phyloP scores from a whole-genome alignment of 164 flowering plant genomes.

The Cinnamomum micranthum region DNA sequence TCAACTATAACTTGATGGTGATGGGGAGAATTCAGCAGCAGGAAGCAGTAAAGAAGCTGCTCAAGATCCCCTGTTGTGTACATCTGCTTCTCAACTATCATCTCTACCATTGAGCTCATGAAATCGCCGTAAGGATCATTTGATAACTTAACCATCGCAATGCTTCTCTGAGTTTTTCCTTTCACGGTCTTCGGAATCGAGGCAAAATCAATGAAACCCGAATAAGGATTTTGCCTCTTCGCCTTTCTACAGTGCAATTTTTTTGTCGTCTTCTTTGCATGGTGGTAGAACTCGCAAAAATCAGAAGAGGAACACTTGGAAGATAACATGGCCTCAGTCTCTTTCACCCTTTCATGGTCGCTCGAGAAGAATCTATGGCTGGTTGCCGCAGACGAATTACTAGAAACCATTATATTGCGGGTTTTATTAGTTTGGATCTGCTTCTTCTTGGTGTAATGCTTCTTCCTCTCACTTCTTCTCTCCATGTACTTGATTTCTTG shows the following conservation, averaged over 20 bases:
- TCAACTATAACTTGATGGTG: slow-evolving; percentile 61
- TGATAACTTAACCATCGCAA: slow-evolving; percentile 69
- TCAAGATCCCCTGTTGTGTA: slow-evolving; percentile 48
- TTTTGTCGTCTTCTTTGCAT: background rate
- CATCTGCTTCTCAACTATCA: slow-evolving; percentile 69
- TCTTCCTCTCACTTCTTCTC: slow-evolving; percentile 8
- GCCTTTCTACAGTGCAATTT: slow-evolving; percentile 19
- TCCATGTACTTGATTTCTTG: background rate
- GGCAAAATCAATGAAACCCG: slow-evolving; percentile 6
- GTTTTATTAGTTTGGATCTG: background rate
- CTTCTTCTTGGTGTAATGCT: slow-evolving; percentile 7
- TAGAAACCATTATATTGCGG: background rate
- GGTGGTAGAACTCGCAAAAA: slow-evolving; percentile 28
- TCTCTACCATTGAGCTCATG: slow-evolving; percentile 75
- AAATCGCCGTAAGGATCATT: slow-evolving; percentile 63
- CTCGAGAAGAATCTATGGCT: slow-evolving; percentile 40
- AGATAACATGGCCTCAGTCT: slow-evolving; percentile 46
- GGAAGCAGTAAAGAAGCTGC: slow-evolving; percentile 56
- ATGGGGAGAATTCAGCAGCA: slow-evolving; percentile 52
- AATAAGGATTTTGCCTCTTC: slow-evolving; percentile 9
- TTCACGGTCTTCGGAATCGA: background rate
- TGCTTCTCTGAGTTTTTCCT: slow-evolving; percentile 40
- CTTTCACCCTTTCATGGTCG: slow-evolving; percentile 40
- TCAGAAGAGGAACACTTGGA: slow-evolving; percentile 43
- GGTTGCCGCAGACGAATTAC: slow-evolving; percentile 16